Base-by-base conservation (phyloP, 345 rosid genomes). In the Salix brachista region DNA sequence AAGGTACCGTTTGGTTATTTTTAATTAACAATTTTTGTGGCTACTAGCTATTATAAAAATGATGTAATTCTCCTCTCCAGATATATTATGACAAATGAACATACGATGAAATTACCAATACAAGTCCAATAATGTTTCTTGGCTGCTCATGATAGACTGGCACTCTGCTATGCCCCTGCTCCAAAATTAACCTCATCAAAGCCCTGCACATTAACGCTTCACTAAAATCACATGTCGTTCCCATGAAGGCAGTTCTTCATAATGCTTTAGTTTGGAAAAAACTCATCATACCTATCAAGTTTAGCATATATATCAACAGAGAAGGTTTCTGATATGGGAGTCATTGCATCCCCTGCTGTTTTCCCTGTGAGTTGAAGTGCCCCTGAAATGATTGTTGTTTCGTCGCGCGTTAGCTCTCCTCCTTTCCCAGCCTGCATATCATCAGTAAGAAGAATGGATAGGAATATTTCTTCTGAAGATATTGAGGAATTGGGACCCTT, bases 141-240 rank as follows among this genome's bases (percentile, higher is more conserved):
- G 88, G 82, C 37, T 93, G 88, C 86, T 91, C 97, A 78, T 88
- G 91, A 87, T 89, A 93, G 71, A 95, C 97, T 11, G 98, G 98
- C 67, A 91, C 90, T 85, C 99, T 88, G 89, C 99, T 93, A 72
- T 95, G 96, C 26, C 99, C 99, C 83, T 87, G 85, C 88, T 91
- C 93, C 85, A 93, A 76, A 79, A 95, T 87, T 79, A 89, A 61
- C 83, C 79, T 88, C 97, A 90, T 90, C 88, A 85, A 69, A 72
- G 86, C 83, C 84, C 98, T 93, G 84, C 36, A 69, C 19, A 52
- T 26, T 58, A 52, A 2, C 26, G 75, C 50, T 72, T 67, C 32
- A 72, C 67, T 42, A 73, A 28, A 65, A 21, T 39, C 50, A 56
- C 64, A 68, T 42, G 66, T 18, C 50, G 23, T 69, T 14, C 36